Base-by-base conservation (phyloP, 306 rosid genomes). In the Arachis stenosperma region DNA sequence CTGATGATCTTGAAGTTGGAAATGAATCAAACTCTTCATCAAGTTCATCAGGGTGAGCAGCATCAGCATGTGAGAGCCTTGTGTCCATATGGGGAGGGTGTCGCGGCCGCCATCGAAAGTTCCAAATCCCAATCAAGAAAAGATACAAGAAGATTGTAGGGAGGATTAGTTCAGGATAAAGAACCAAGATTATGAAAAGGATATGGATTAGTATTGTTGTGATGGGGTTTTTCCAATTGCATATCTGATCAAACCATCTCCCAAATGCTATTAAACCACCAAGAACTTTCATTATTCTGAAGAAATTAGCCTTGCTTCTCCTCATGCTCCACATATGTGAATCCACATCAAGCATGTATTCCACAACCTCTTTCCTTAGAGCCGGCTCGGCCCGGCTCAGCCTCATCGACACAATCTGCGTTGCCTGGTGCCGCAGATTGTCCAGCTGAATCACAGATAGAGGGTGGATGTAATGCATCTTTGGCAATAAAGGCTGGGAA, bases 261-360 rank as follows among this genome's bases (percentile, higher is more conserved):
- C 90, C 97, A 8, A 86, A 81, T 3, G 91, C 91, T 54, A 93
- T 86, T 64, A 89, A 54, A 27, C 97, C 88, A 8, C 84, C 65
- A 3, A 89, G 81, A 29, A 93, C 96, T 75, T 86, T 90, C 96
- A 93, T 90, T n/a, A 93, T 90, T 52, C 98, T 71, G 81, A 93
- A 93, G 82, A 93, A 93, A 75, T 93, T 93, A 6, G 98, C 98
- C 74, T 93, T 93, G 93, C 97, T 93, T 71, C 96, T 90, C 82
- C 98, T 84, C 93, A 93, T 93, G 69, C 97, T 90, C 93, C 96
- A 93, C 97, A 93, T 90, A 44, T 90, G 97, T 43, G 91, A 90
- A 83, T 90, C 97, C 42, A 88, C 95, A 76, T 93, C 98, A 37
- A 93, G 86, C 97, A 93, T 93, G 79, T 90, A 93, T 79, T 90